Evolutionary conservation across 805 yeast species (phyloP), one percentile per base, ranked within the genome.

Genomic region (Blastobotrys attinorum): DNA sequence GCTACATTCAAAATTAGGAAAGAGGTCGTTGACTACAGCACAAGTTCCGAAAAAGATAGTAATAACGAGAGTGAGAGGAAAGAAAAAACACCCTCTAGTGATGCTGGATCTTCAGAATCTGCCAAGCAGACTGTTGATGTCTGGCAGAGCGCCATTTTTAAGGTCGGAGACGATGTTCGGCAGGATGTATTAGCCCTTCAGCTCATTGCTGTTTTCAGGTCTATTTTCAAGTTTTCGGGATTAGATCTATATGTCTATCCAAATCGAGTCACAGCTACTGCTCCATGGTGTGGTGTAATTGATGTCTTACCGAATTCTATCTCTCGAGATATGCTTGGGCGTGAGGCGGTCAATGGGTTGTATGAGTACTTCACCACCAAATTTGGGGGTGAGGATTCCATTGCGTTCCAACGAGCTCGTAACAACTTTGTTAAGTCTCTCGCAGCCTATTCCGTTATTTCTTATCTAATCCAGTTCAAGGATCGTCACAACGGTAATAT

Each of bases 211-310:
- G 80, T 92, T 31, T 92, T 94, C 71, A 75, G 95, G 55, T 79
- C 90, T 36, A 85, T 92, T 42, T 92, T 96, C 94, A 76, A 78
- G 49, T 75, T 77, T 50, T 79, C 84, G 10, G 97, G 97, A 1
- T 70, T 92, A 49, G 97, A 92, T 61, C 75, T 90, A 35, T 92
- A 72, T 63, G 94, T 92, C 21, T 94, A 77, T 66, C 98, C 99
- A 1, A 76, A 92, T 64, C 70, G 97, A 52, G 98, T 92, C 21
- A 89, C 96, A 0, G 98, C 99, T 1, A 92, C 99, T 7, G 96
- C 96, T 2, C 97, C 98, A 1, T 98, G 99, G 0, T 89, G 97
- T 69, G 99, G 99, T 64, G 95, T 92, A 36, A 92, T 92, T 67
- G 99, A 94, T 61, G 98, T 94, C 25, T 72, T 92, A 52, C 98